Percentiles rank a stretch among this genome's conserved stretches.
Evolutionary conservation across 2,329 filamentous ascomycete genomes (phyloP).

Genomic region (Bipolaris oryzae): DNA sequence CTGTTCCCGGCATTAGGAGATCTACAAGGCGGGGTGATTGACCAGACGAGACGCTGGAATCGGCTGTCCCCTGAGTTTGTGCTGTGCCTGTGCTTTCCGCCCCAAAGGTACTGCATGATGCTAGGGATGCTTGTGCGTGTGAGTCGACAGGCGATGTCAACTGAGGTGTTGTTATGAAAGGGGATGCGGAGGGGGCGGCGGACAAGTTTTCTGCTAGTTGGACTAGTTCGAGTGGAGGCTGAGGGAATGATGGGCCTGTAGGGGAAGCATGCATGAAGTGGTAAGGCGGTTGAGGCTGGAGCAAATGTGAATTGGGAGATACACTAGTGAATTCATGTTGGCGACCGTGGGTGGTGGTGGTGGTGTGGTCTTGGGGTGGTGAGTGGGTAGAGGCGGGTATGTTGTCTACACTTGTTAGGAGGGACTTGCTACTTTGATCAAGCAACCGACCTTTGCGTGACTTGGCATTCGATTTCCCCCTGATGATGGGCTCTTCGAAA

Average conservation of each 20-base stretch:
- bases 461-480: slow-evolving; percentile 51
- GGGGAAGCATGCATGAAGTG: slow-evolving; percentile 17
- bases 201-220: slow-evolving; percentile 13
- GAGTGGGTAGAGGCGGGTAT: slow-evolving; percentile 9
- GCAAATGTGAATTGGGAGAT: slow-evolving; percentile 19
- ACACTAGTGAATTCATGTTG: slow-evolving; percentile 15
- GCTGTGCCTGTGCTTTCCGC: slow-evolving; percentile 36
- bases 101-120: slow-evolving; percentile 50
- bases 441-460: slow-evolving; percentile 54
- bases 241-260: slow-evolving; percentile 18
- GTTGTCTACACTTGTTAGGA: slow-evolving; percentile 22
- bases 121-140: slow-evolving; percentile 43
- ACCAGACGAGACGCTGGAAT: slow-evolving; percentile 50
- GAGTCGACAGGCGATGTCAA: slow-evolving; percentile 39
- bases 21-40: slow-evolving; percentile 57
- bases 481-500: slow-evolving; percentile 67
- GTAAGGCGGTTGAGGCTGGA: slow-evolving; percentile 17
- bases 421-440: background rate
- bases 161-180: slow-evolving; percentile 32
- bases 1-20: slow-evolving; percentile 56
- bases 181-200: slow-evolving; percentile 25
- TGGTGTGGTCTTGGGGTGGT: slow-evolving; percentile 2
- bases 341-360: slow-evolving; percentile 7
- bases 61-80: slow-evolving; percentile 35
- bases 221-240: slow-evolving; percentile 14